Conservation (phyloP, 2,329 filamentous ascomycete genomes). For the Scedosporium minutisporum region DNA sequence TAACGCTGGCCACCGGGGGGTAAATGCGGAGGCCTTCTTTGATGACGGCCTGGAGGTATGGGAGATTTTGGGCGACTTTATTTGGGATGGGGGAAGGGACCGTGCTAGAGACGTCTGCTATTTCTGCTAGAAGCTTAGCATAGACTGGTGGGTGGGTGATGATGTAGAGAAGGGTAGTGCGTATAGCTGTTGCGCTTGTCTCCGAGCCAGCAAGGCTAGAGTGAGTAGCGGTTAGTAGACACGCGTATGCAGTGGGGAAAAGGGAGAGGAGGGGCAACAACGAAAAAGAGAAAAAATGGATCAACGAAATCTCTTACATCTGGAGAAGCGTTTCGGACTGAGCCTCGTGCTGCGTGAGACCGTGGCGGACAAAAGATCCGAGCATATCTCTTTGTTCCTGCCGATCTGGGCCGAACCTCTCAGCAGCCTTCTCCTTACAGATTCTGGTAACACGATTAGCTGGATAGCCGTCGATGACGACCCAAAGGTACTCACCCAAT, state of each 20-base stretch:
- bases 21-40: conserved; percentile 33
- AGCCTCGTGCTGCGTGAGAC: conserved; percentile 25
- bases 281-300: background rate
- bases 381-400: conserved; percentile 42
- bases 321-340: conserved; percentile 35
- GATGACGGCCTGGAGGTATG: conserved; percentile 39
- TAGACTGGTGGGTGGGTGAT: conserved; percentile 35
- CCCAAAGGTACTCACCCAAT: conserved; percentile 29
- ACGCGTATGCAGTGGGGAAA: background rate
- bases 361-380: conserved; percentile 29
- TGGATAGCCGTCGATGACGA: background rate
- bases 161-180: conserved; percentile 41
- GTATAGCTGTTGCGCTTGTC: conserved; percentile 40
- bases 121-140: conserved; percentile 30
- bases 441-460: conserved; percentile 16
- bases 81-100: conserved; percentile 18
- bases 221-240: background rate
- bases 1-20: conserved; percentile 24
- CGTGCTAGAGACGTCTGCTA: conserved; percentile 17
- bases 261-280: background rate
- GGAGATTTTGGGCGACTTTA: conserved; percentile 23
- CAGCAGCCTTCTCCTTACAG: conserved; percentile 32
- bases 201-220: conserved; percentile 34
- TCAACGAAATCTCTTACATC: conserved; percentile 14
- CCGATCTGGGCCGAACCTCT: conserved; percentile 32